Percentiles rank a stretch among this genome's conserved stretches.
phyloP scores from a whole-genome alignment of 495 filamentous ascomycete genomes.

The Aspergillus steynii region DNA sequence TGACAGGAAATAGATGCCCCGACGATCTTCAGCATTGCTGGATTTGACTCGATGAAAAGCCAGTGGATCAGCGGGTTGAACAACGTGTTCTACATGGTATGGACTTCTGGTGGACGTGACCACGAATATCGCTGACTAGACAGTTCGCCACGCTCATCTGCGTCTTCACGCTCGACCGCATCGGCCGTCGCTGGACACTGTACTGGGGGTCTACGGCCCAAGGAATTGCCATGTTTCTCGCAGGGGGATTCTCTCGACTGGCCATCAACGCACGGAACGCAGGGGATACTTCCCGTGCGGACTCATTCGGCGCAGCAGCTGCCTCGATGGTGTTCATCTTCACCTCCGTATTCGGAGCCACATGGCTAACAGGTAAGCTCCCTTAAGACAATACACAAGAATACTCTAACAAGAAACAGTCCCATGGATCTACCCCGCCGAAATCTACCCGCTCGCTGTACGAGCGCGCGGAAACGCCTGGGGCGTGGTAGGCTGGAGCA shows the following conservation, averaged over 20 bases:
- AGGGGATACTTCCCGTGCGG: slow-evolving; percentile 44
- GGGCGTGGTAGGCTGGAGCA: slow-evolving; percentile 73
- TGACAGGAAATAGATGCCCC: slow-evolving; percentile 45
- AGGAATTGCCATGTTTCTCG: slow-evolving; percentile 61
- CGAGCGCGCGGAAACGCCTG: slow-evolving; percentile 72
- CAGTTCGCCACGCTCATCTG: slow-evolving; percentile 62
- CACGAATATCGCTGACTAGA: not conserved
- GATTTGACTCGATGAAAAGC: slow-evolving; percentile 57
- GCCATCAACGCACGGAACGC: slow-evolving; percentile 52
- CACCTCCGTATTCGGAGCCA: slow-evolving; percentile 67
- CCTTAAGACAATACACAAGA: no score
- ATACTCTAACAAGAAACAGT: slow-evolving; percentile 30
- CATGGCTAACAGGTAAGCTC: slow-evolving; percentile 58
- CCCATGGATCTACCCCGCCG: slow-evolving; percentile 70
- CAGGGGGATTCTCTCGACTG: slow-evolving; percentile 54
- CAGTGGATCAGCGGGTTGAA: slow-evolving; percentile 72
- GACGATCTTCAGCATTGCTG: slow-evolving; percentile 68
- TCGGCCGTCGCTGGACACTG: slow-evolving; percentile 67
- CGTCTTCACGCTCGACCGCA: slow-evolving; percentile 67
- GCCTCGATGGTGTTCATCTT: slow-evolving; percentile 71
- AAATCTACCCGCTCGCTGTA: slow-evolving; percentile 70
- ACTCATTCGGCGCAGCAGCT: slow-evolving; percentile 59
- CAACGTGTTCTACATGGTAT: slow-evolving; percentile 62
- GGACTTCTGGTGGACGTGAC: not conserved
- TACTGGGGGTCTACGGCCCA: slow-evolving; percentile 68